phyloP scores from a whole-genome alignment of 83 land plant genomes.

The Diphasiastrum complanatum region DNA sequence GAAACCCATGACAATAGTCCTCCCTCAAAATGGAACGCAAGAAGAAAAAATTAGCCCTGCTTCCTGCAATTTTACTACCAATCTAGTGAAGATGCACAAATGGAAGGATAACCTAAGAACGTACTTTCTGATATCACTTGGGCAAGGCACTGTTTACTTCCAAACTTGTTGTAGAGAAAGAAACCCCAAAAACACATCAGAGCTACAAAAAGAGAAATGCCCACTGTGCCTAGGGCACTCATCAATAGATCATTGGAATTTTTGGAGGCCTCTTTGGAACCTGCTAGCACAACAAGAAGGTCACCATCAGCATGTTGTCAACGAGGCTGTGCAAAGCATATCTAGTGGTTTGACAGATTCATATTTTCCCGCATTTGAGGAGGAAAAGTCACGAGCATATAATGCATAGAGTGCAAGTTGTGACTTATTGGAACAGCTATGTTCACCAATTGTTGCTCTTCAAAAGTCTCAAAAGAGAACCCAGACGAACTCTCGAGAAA shows the following conservation, averaged over 20 bases:
- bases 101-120: background rate
- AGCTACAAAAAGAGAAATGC: slow-evolving; percentile 42
- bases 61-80: background rate
- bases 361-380: background rate
- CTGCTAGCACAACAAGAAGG: slow-evolving; percentile 22
- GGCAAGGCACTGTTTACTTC: slow-evolving; percentile 37
- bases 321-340: background rate
- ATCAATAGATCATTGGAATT: slow-evolving; percentile 47
- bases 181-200: slow-evolving; percentile 54
- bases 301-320: background rate
- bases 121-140: slow-evolving; percentile 37
- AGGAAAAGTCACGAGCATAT: no score
- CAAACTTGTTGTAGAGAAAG: slow-evolving; percentile 49
- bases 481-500: no score
- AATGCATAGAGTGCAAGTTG: no score
- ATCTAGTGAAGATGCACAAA: background rate
- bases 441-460: no score
- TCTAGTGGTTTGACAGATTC: background rate
- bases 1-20: background rate
- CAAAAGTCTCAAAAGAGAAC: no score
- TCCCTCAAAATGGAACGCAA: background rate
- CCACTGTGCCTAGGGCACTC: slow-evolving; percentile 61
- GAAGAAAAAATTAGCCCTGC: background rate
- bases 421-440: no score
- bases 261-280: slow-evolving; percentile 35